A percentile compares a stretch with the other conserved stretches of the same genome.
Conservation (phyloP, 1,284 basidiomycete species). For the Acaromyces ingoldii region DNA sequence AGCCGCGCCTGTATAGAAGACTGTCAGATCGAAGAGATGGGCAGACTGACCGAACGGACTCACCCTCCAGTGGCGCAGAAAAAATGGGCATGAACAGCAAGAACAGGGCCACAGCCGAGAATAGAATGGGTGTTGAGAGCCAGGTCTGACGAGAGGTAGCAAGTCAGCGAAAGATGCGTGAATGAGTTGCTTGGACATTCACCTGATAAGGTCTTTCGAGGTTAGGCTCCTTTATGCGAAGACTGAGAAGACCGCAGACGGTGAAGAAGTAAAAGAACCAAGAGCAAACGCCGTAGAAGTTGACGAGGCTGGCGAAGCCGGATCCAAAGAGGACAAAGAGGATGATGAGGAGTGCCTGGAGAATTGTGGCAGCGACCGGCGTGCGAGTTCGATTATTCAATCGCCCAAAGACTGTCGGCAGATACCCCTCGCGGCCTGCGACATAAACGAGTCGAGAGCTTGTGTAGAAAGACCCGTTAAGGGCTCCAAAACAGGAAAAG, state of each 20-base stretch:
- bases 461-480: slow-evolving; percentile 42
- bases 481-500: slow-evolving; percentile 64
- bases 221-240: slow-evolving; percentile 84
- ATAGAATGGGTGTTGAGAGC: slow-evolving; percentile 82
- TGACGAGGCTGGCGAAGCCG: slow-evolving; percentile 54
- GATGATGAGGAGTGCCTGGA: slow-evolving; percentile 57
- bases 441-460: slow-evolving; percentile 75
- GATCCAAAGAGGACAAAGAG: slow-evolving; percentile 39
- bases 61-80: slow-evolving; percentile 84
- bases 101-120: slow-evolving; percentile 86
- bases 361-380: slow-evolving; percentile 27
- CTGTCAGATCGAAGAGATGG: too few species aligned
- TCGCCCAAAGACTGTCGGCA: slow-evolving; percentile 52
- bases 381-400: slow-evolving; percentile 22
- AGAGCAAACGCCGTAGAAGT: slow-evolving; percentile 56
- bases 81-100: slow-evolving; percentile 90
- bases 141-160: slow-evolving; percentile 61
- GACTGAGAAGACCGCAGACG: slow-evolving; percentile 74
- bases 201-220: slow-evolving; percentile 61
- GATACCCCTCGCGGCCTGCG: slow-evolving; percentile 78
- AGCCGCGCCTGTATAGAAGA: slow-evolving; percentile 17
- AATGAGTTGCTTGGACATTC: not conserved
- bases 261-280: slow-evolving; percentile 44
- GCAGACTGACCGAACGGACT: too few species aligned
- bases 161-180: not conserved